These are phyloP conservation scores for Apophysomyces ossiformis DNA, from an alignment of 371 early-diverging fungal species.

Conservation along the genomic window DNA sequence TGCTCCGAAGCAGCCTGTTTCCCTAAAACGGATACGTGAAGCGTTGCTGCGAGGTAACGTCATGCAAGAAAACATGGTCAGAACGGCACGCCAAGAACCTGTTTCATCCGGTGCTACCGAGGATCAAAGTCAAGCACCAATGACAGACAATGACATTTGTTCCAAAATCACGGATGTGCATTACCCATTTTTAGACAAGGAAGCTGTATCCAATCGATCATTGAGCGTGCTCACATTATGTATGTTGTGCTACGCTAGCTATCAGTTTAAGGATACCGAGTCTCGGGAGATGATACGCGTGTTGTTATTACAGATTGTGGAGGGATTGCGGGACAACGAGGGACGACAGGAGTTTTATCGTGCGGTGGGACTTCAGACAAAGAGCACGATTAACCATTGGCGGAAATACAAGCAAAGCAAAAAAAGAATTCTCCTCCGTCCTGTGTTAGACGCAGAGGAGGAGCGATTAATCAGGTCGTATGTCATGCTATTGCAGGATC, in stretches of 20 bases:
- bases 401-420: constrained; percentile 16
- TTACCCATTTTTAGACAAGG: constrained; percentile 19
- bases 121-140: constrained; percentile 11
- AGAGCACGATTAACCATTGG: constrained; percentile 16
- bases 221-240: constrained; percentile 19
- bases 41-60: neutral
- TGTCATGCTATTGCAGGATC: constrained; percentile 6
- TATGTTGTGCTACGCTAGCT: constrained; percentile 18
- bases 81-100: neutral
- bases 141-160: neutral
- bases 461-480: neutral
- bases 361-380: constrained; percentile 10
- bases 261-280: constrained; percentile 1
- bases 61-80: neutral
- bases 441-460: constrained; percentile 11
- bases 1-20: constrained; percentile 8
- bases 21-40: constrained; percentile 6
- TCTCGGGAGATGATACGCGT: constrained; percentile 20
- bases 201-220: constrained; percentile 12
- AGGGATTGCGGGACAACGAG: constrained; percentile 18
- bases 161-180: constrained; percentile 15
- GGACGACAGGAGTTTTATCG: constrained; percentile 11
- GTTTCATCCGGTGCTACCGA: constrained; percentile 10
- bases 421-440: constrained; percentile 15
- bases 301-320: constrained; percentile 22